Percentiles rank a stretch among this genome's conserved stretches.
Evolutionary conservation across 2,329 filamentous ascomycete species (phyloP).

Genomic region (Taxawa tesnikishii): DNA sequence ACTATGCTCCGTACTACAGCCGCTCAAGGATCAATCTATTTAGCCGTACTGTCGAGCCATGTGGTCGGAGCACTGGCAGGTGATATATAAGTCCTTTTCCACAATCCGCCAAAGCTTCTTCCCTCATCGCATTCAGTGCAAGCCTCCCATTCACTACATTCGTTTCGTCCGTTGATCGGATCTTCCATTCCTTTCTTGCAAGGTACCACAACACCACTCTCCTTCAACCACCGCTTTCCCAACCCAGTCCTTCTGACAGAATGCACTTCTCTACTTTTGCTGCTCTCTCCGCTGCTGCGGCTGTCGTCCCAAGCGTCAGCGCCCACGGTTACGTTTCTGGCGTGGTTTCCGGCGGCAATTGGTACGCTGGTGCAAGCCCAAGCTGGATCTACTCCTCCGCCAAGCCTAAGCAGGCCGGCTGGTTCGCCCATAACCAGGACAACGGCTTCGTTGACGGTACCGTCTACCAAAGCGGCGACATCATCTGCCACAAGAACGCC

Average conservation of each 20-base stretch:
- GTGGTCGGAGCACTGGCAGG: too few relatives aligned
- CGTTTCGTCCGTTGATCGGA: background rate
- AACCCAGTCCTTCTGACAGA: too few relatives aligned
- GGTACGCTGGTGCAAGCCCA: conserved; percentile 29
- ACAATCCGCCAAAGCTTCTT: too few relatives aligned
- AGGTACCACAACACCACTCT: background rate
- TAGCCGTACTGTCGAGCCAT: too few relatives aligned
- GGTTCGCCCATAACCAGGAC: conserved; percentile 21
- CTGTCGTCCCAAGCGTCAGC: conserved; percentile 22
- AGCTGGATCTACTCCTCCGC: conserved; percentile 41
- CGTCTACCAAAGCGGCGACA: conserved; percentile 15
- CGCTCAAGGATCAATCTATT: too few relatives aligned
- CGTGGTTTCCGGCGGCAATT: conserved; percentile 34
- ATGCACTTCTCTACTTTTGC: background rate
- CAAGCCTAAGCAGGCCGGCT: conserved; percentile 37
- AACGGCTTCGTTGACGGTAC: conserved; percentile 22
- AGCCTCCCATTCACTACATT: too few relatives aligned
- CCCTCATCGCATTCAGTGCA: too few relatives aligned
- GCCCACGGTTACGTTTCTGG: conserved; percentile 33
- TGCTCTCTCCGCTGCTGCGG: conserved; percentile 6
- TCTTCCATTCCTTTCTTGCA: background rate
- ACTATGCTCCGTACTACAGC: too few relatives aligned
- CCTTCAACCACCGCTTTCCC: too few relatives aligned
- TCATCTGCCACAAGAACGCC: conserved; percentile 23
- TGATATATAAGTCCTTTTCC: too few relatives aligned